Evolutionary conservation across 2,329 filamentous ascomycete genomes (phyloP), one percentile per base, ranked within the genome.

Genomic region (Fusarium xyrophilum): DNA sequence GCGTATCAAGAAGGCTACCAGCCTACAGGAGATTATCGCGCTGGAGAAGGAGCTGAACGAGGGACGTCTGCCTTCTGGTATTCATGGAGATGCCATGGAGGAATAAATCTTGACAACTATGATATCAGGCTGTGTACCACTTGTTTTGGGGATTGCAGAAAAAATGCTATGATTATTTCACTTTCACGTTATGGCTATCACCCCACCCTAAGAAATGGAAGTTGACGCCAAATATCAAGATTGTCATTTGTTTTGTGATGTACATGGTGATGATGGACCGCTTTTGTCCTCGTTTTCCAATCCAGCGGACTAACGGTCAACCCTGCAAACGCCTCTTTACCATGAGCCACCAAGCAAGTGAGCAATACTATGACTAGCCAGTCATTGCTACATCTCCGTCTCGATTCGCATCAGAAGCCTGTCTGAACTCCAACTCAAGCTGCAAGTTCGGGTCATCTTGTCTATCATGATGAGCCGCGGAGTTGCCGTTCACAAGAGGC

Each of bases 11-110:
- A 93, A 92, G 75, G 95, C 96, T 9, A 93, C 91, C 78, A 97
- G 91, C 75, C 79, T 99, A 75, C 91, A 93, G 72, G 96, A 98
- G 82, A 96, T 99, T 76, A 90, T 93, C 60, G 86, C 88, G 71
- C 79, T 99, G 76, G 96, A 99, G 83, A 97, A 95, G 83, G 93
- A 96, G 79, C 81, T 98, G 70, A 92, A 92, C 67, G 95, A 98
- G 79, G 96, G 96, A 3, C 85, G 92, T 75, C 85, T 98, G 78
- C 95, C 95, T 5, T 84, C 86, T 35, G 91, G 89, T 30, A 86
- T 89, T 33, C 83, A 86, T 36, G 75, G 80, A 36, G 83, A 82
- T 46, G 80, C 79, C 17, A 90, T 90, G 88, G 87, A 90, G 79
- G 86, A 89, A 74, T 90, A 78, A 75, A 53, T 35, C 47, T 50